These are phyloP conservation scores for Tetracentron sinense DNA, from an alignment of 164 flowering plant genomes.

Conservation along the genomic window DNA sequence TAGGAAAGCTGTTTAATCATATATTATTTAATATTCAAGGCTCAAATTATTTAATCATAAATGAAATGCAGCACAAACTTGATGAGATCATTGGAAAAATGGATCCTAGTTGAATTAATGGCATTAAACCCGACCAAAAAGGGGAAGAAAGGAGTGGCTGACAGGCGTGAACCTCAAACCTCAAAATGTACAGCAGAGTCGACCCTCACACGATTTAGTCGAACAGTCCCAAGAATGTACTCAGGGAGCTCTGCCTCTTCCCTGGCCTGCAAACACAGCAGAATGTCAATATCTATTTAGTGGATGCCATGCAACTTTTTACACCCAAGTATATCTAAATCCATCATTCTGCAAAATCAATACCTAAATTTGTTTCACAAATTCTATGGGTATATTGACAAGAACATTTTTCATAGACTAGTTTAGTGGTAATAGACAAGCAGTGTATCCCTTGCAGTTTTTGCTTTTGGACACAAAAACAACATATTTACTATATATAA, in stretches of 20 bases:
- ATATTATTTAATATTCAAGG: not conserved
- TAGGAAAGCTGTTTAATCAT: not conserved
- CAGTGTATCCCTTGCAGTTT: too few relatives aligned
- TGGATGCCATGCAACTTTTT: not conserved
- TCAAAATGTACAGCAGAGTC: constrained; percentile 63
- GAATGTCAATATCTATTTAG: not conserved
- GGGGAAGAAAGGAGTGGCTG: not conserved
- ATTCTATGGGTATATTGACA: too few relatives aligned
- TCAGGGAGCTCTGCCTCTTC: constrained; percentile 88
- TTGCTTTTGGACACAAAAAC: too few relatives aligned
- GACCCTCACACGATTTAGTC: constrained; percentile 60
- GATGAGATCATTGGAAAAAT: not conserved
- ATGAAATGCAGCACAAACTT: not conserved
- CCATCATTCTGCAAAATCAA: too few relatives aligned
- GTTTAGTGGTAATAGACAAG: too few relatives aligned
- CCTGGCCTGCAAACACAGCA: constrained; percentile 55
- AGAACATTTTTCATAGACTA: too few relatives aligned
- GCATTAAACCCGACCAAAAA: not conserved
- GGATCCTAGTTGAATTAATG: not conserved
- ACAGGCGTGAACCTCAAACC: constrained; percentile 21
- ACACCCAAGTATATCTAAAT: not conserved
- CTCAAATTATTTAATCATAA: not conserved
- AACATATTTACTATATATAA: too few relatives aligned
- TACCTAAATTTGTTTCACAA: too few relatives aligned
- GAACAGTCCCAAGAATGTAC: constrained; percentile 85